A percentile compares a stretch with the other conserved stretches of the same genome.
phyloP scores from a whole-genome alignment of 2,329 filamentous ascomycete genomes.

The Paecilomyces dactylethromorphus region DNA sequence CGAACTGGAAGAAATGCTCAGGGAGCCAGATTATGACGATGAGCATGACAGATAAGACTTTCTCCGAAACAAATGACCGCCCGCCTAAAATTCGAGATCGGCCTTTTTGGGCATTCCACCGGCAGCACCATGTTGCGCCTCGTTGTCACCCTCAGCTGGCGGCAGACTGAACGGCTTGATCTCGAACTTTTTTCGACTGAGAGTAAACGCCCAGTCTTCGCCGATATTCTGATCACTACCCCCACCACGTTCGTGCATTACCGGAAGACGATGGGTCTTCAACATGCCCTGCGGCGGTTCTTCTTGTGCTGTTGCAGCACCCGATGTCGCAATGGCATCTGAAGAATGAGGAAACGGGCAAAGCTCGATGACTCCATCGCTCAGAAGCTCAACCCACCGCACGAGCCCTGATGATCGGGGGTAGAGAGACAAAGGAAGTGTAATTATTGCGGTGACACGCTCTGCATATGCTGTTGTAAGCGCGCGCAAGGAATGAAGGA shows the following conservation, averaged over 20 bases:
- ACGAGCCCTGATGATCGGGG: constrained; percentile 69
- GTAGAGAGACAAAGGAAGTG: constrained; percentile 73
- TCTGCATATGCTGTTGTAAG: constrained; percentile 62
- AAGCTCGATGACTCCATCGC: constrained; percentile 81
- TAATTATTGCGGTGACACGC: constrained; percentile 65
- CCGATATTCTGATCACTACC: constrained; percentile 64
- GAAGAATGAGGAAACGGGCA: constrained; percentile 62
- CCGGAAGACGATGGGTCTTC: constrained; percentile 72
- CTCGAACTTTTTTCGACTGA: constrained; percentile 76
- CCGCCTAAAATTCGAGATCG: constrained; percentile 64
- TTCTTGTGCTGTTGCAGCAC: constrained; percentile 52
- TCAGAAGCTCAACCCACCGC: constrained; percentile 78
- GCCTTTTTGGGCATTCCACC: constrained; percentile 52
- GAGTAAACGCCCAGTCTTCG: constrained; percentile 83
- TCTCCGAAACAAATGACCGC: constrained; percentile 4
- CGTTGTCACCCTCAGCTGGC: constrained; percentile 69
- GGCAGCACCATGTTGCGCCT: constrained; percentile 47
- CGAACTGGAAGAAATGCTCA: constrained; percentile 56
- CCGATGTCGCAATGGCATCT: constrained; percentile 45
- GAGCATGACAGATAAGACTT: constrained; percentile 9
- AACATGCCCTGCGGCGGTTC: constrained; percentile 82
- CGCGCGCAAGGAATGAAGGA: constrained; percentile 70
- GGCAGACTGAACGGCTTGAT: constrained; percentile 87
- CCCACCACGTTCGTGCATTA: constrained; percentile 83
- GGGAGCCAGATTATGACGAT: constrained; percentile 33